phyloP scores from a whole-genome alignment of 495 filamentous ascomycete genomes.

The Penicillium pulvis region DNA sequence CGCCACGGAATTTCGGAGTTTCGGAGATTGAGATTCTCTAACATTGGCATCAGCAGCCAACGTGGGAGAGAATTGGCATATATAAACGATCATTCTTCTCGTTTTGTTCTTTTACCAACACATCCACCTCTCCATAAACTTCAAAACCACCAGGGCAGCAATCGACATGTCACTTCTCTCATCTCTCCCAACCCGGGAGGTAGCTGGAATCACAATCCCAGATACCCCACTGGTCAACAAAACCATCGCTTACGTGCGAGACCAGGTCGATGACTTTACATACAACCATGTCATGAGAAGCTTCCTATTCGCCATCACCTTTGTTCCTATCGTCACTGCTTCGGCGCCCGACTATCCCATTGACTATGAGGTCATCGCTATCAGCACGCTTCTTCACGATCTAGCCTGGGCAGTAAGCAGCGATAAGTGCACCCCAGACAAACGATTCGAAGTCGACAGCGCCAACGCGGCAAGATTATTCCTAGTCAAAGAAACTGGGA shows the following conservation, averaged over 20 bases:
- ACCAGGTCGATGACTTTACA: background rate
- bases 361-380: slow-evolving; percentile 52
- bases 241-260: background rate
- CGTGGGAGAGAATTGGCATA: background rate
- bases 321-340: slow-evolving; percentile 45
- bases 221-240: background rate
- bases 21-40: background rate
- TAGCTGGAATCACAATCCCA: background rate
- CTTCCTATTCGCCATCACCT: slow-evolving; percentile 42
- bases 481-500: slow-evolving; percentile 23
- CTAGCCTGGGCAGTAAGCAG: slow-evolving; percentile 48
- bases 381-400: slow-evolving; percentile 49
- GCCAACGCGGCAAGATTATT: slow-evolving; percentile 52
- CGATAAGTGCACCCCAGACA: slow-evolving; percentile 40
- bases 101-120: background rate
- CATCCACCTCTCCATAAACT: background rate
- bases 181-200: background rate
- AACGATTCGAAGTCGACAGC: slow-evolving; percentile 60
- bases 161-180: background rate
- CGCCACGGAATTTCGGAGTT: background rate
- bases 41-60: background rate
- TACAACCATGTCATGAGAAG: background rate
- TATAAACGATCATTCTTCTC: background rate
- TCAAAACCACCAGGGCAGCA: too few relatives aligned
- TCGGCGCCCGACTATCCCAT: slow-evolving; percentile 38